phyloP scores from a whole-genome alignment of 495 filamentous ascomycete species.

The Penicillium riverlandense region DNA sequence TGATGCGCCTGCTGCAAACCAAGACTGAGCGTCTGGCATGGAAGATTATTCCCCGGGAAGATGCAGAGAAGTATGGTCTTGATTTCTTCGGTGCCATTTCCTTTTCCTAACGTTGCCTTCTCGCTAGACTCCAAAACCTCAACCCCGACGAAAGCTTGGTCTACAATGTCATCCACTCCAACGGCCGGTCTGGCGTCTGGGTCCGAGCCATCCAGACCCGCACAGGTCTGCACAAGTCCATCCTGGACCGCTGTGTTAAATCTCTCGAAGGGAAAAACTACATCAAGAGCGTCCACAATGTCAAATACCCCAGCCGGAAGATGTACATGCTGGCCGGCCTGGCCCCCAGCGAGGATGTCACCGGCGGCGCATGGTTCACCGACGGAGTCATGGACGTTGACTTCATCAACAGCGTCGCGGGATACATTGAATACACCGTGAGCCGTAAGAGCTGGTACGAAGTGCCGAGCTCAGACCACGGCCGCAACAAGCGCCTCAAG shows the following conservation, averaged over 20 bases:
- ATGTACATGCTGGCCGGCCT: slow-evolving; percentile 62
- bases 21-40: slow-evolving; percentile 53
- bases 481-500: slow-evolving; percentile 36
- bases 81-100: background rate
- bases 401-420: slow-evolving; percentile 67
- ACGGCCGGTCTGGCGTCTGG: slow-evolving; percentile 80
- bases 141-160: slow-evolving; percentile 68
- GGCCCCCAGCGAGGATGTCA: slow-evolving; percentile 76
- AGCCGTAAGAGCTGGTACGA: slow-evolving; percentile 61
- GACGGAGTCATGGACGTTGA: slow-evolving; percentile 79
- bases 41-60: slow-evolving; percentile 58
- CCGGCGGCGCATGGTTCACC: slow-evolving; percentile 89
- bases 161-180: slow-evolving; percentile 78
- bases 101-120: slow-evolving; percentile 3
- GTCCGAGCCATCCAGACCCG: slow-evolving; percentile 66
- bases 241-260: slow-evolving; percentile 69
- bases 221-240: slow-evolving; percentile 70
- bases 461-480: slow-evolving; percentile 18
- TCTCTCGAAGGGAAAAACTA: slow-evolving; percentile 74
- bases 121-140: slow-evolving; percentile 54
- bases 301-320: slow-evolving; percentile 53
- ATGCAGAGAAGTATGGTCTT: slow-evolving; percentile 59
- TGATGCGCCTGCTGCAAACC: slow-evolving; percentile 53
- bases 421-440: slow-evolving; percentile 65
- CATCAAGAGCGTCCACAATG: slow-evolving; percentile 67